Percentiles rank a stretch among this genome's conserved stretches.
These are phyloP conservation scores for sunflower (Helianthus annuus) DNA, from an alignment of 129 eudicot genomes.

Conservation along the genomic window DNA sequence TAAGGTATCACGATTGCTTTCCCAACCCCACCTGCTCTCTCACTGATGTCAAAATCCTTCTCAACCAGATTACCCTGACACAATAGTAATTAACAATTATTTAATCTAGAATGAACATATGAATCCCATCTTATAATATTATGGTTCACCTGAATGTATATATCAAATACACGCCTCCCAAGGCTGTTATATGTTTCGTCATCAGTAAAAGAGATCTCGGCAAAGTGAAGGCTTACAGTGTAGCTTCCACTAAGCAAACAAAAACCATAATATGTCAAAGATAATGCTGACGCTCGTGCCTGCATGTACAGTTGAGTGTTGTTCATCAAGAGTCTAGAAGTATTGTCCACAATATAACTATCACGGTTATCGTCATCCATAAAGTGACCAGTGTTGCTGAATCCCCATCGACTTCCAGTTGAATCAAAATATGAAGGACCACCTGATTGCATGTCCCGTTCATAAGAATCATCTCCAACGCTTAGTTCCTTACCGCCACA, in stretches of 20 bases:
- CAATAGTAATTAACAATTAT: background rate
- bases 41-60: constrained; percentile 71
- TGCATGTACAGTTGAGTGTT: constrained; percentile 34
- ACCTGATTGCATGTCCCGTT: constrained; percentile 39
- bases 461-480: constrained; percentile 34
- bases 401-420: constrained; percentile 53
- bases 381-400: constrained; percentile 77
- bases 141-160: constrained; percentile 65
- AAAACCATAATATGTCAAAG: constrained; percentile 70
- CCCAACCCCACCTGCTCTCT: constrained; percentile 66
- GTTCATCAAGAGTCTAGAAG: constrained; percentile 20
- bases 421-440: constrained; percentile 46
- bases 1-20: constrained; percentile 38
- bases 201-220: constrained; percentile 60
- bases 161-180: constrained; percentile 81
- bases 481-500: constrained; percentile 62
- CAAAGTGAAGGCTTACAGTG: constrained; percentile 75
- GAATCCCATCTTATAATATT: background rate
- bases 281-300: constrained; percentile 67
- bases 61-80: constrained; percentile 50
- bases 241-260: constrained; percentile 68
- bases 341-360: constrained; percentile 12
- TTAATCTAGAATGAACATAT: constrained; percentile 2
- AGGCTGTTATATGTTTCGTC: constrained; percentile 53
- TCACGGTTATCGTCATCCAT: constrained; percentile 33